Conservation (phyloP, 2,329 filamentous ascomycete genomes). For the Venturia carpophila region DNA sequence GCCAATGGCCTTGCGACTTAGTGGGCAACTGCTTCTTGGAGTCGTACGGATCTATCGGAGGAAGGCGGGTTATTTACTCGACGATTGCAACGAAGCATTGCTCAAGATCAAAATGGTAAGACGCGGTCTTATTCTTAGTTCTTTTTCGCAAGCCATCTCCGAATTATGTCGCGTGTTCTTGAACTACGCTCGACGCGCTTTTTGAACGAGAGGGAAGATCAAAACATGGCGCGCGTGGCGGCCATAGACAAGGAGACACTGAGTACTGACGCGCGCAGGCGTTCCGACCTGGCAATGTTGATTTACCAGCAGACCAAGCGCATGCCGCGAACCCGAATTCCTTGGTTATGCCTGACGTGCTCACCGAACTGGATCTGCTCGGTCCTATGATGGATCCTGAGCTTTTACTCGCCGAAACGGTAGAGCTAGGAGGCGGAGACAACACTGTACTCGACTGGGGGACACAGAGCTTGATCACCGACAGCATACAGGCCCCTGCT, state of each 20-base stretch:
- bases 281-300: slow-evolving; percentile 92
- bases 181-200: neutral
- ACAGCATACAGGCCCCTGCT: slow-evolving; percentile 48
- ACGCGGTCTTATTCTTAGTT: neutral
- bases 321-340: slow-evolving; percentile 76
- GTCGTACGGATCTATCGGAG: slow-evolving; percentile 96
- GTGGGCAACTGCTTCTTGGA: slow-evolving; percentile 86
- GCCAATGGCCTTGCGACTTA: slow-evolving; percentile 88
- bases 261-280: slow-evolving; percentile 49
- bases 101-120: slow-evolving; percentile 97
- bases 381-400: slow-evolving; percentile 71
- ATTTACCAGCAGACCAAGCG: slow-evolving; percentile 71
- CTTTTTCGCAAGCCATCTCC: neutral
- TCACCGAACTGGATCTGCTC: slow-evolving; percentile 88
- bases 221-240: slow-evolving; percentile 9
- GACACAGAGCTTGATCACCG: slow-evolving; percentile 72
- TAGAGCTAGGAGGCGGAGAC: neutral
- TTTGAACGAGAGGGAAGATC: neutral
- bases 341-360: slow-evolving; percentile 80
- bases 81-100: slow-evolving; percentile 95
- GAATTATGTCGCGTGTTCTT: neutral
- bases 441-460: slow-evolving; percentile 43
- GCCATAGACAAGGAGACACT: slow-evolving; percentile 22
- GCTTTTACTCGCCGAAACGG: slow-evolving; percentile 71
- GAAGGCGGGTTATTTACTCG: slow-evolving; percentile 90